Evolutionary conservation across 2,329 filamentous ascomycete genomes (phyloP).

Genomic region (Leptographium flavum): DNA sequence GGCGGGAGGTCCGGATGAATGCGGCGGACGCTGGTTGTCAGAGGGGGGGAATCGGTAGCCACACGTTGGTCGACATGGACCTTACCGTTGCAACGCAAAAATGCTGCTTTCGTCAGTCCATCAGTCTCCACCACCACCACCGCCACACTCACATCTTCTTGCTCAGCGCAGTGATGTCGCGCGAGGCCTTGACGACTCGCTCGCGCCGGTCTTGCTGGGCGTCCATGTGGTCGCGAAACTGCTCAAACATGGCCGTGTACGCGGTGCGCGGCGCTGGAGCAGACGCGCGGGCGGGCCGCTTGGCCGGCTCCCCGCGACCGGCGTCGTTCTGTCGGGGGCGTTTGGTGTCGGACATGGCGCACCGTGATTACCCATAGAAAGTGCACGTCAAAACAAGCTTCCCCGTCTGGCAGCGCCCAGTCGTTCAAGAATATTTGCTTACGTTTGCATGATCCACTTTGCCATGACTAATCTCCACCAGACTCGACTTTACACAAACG

Average conservation of each 20-base stretch:
- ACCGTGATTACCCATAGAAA: not conserved
- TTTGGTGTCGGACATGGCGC: constrained; percentile 21
- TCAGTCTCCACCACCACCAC: too few species aligned
- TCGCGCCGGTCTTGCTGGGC: constrained; percentile 89
- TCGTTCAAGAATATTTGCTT: too few species aligned
- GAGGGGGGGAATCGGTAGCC: not conserved
- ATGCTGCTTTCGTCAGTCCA: constrained; percentile 37
- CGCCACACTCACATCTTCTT: constrained; percentile 71
- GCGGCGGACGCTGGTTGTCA: constrained; percentile 41
- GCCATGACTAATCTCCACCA: too few species aligned
- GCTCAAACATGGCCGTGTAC: constrained; percentile 67
- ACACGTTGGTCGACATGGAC: not conserved
- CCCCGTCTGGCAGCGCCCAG: too few species aligned
- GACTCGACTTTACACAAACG: too few species aligned
- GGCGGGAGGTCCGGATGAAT: constrained; percentile 49
- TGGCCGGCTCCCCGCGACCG: constrained; percentile 11
- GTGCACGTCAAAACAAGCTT: not conserved
- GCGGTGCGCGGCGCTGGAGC: constrained; percentile 20
- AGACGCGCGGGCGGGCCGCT: constrained; percentile 13
- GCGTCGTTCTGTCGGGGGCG: constrained; percentile 38
- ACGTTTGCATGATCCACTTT: too few species aligned
- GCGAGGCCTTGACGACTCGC: constrained; percentile 75
- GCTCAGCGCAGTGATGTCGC: constrained; percentile 84
- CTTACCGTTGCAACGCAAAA: constrained; percentile 67
- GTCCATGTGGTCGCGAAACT: constrained; percentile 77